Evolutionary conservation across 2,329 filamentous ascomycete genomes (phyloP), one percentile per base, ranked within the genome.

Genomic region (Monosporascus cannonballus): DNA sequence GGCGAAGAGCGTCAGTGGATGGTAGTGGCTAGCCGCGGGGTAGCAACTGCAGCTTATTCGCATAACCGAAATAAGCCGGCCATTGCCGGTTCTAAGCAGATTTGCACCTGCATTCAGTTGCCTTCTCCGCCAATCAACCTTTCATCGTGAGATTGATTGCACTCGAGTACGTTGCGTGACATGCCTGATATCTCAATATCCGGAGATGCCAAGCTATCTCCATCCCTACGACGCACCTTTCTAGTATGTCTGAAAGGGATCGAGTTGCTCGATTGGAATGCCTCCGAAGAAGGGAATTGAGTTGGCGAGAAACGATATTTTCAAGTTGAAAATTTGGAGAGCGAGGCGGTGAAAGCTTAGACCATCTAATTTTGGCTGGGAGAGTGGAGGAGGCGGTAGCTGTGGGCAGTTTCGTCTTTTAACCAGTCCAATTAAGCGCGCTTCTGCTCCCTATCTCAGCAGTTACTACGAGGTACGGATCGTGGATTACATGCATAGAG

Each of bases 21-120:
- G 42, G 14, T 46, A 15, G 42, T 46, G 42, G 20, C 11, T 46
- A 24, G 14, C n/a, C 42, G 42, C 42, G 42, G 42, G 42, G 42
- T 46, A 27, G 48, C 36, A 20, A 47, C 15, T 45, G 47, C 36
- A 14, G 51, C 36, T 51, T 54, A 50, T 46, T 49, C 52, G 48
- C 49, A 42, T 48, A 54, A 18, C 42, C 42, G 42, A 22, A 6
- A 46, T 6, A 27, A 46, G 24, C 56, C 56, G 56, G 38, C 39
- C 56, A 50, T 56, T 56, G 56, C 56, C 56, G 56, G 45, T 56
- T 45, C 48, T 58, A 56, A 51, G 49, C 52, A 50, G 18, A 42
- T 49, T 30, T 18, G 45, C 9, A 15, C 34, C 34, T 7, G n/a
- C n/a, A 14, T 22, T 20, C 15, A 36, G 14, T 27, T n/a, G 25